phyloP scores from a whole-genome alignment of 2,329 filamentous ascomycete species.

The Dendryphion nanum region DNA sequence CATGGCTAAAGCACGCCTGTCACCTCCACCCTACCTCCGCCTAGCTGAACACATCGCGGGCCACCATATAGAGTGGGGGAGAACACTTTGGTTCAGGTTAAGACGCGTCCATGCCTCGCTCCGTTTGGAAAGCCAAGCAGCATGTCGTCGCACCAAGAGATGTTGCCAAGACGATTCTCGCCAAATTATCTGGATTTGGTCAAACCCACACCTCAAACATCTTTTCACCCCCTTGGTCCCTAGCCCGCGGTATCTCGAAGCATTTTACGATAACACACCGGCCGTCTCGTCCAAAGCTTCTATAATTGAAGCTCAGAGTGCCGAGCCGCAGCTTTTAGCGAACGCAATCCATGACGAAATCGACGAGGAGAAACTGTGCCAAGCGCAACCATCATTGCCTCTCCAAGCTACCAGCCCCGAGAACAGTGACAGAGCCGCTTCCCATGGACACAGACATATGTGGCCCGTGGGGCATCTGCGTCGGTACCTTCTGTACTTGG shows the following conservation, averaged over 20 bases:
- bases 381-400: conserved; percentile 11
- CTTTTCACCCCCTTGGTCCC: conserved; percentile 7
- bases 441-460: conserved; percentile 10
- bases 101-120: no score
- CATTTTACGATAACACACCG: conserved; percentile 21
- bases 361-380: conserved; percentile 23
- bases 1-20: conserved; percentile 14
- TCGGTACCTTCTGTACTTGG: conserved; percentile 3
- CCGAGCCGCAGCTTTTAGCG: conserved; percentile 15
- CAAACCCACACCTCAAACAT: conserved; percentile 16
- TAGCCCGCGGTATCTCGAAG: conserved; percentile 15
- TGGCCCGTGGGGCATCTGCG: conserved; percentile 6
- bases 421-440: conserved; percentile 5
- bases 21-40: conserved; percentile 2
- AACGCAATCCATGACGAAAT: conserved; percentile 15
- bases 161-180: conserved; percentile 14
- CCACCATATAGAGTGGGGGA: no score
- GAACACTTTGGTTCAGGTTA: no score
- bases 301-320: conserved; percentile 26
- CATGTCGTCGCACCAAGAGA: conserved; percentile 26
- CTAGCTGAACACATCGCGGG: no score
- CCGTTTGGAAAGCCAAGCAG: conserved; percentile 18
- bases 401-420: conserved; percentile 14
- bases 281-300: conserved; percentile 32
- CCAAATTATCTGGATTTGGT: conserved; percentile 15